Evolutionary conservation across 169 alveolate species (phyloP), one percentile per base, ranked within the genome.

Genomic region (Eimeria necatrix): DNA sequence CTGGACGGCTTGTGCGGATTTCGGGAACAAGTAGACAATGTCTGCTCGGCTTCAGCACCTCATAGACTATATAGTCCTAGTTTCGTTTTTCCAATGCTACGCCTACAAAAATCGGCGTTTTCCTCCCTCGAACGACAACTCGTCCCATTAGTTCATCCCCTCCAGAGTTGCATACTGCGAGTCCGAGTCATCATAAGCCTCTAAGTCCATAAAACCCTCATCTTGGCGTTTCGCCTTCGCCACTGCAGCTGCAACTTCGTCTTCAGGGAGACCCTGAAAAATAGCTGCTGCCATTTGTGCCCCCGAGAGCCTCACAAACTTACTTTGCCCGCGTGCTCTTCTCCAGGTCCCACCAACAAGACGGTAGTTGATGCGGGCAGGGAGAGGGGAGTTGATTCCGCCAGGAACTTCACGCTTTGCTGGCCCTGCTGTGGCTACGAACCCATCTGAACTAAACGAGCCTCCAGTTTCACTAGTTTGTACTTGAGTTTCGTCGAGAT

Each of bases 281-380:
- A 81, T 52, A 4, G 90, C 90, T 51, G 90, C 90, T 22, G 90
- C 90, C 32, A 81, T 46, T 22, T 81, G 56, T 12, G 90, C 90
- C 53, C 90, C 90, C 64, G 90, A 53, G 14, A 81, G 51, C 20
- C 74, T 10, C 74, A 81, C 90, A 24, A 51, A 81, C 90, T 53
- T 81, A 4, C 56, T 51, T 61, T 49, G 74, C 24, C 73, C 73
- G 20, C 53, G 22, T 61, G 90, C 90, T 49, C 90, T 12, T 53
- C 90, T 81, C 90, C 90, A 81, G 64, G 90, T 81, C 8, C 90
- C 90, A 18, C 90, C 90, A 6, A 81, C 90, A 10, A 81, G 73
- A 18, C 90, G 12, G 53, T 81, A 81, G 90, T 81, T 81, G 24
- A 81, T 51, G 59, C 90, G 90, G 22, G 90, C 90, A 14, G 90